Evolutionary conservation across 2,329 filamentous ascomycete genomes (phyloP).

Genomic region (Arthrobotrys sinensis): DNA sequence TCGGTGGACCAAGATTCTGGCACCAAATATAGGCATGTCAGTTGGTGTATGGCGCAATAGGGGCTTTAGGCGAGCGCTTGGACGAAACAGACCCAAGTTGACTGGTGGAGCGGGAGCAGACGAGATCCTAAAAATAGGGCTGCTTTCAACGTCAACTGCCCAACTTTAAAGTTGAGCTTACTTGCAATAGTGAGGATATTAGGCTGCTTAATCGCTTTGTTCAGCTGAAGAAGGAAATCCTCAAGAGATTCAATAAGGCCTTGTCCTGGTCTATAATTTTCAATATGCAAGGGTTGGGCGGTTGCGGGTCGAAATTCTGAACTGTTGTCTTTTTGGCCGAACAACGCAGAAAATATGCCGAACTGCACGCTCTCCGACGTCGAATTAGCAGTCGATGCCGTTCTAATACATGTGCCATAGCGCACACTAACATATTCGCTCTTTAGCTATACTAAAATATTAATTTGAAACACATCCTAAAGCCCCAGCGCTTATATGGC

Average conservation of each 20-base stretch:
- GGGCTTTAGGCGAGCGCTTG: conserved; percentile 56
- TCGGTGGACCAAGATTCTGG: conserved; percentile 41
- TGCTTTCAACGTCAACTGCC: conserved; percentile 19
- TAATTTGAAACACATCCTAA: conserved; percentile 40
- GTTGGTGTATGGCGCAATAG: conserved; percentile 52
- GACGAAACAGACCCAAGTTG: conserved; percentile 56
- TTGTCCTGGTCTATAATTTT: conserved; percentile 6
- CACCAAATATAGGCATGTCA: conserved; percentile 53
- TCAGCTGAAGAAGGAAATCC: conserved; percentile 7
- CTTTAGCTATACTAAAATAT: conserved; percentile 14
- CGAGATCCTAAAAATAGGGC: conserved; percentile 48
- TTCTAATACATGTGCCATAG: conserved; percentile 9
- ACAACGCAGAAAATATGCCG: conserved; percentile 38
- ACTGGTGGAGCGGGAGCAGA: conserved; percentile 55
- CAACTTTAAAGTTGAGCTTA: background rate
- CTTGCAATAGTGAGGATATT: background rate
- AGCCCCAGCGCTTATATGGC: conserved; percentile 40
- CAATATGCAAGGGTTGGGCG: conserved; percentile 15
- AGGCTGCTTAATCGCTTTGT: conserved; percentile 3
- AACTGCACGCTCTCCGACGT: conserved; percentile 10
- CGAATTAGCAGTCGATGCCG: background rate
- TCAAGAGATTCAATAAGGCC: background rate
- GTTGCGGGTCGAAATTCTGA: conserved; percentile 10
- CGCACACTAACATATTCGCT: background rate
- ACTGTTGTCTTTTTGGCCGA: conserved; percentile 43